Conservation (phyloP, 441 rosid genomes). For the Aquilaria agallochum region DNA sequence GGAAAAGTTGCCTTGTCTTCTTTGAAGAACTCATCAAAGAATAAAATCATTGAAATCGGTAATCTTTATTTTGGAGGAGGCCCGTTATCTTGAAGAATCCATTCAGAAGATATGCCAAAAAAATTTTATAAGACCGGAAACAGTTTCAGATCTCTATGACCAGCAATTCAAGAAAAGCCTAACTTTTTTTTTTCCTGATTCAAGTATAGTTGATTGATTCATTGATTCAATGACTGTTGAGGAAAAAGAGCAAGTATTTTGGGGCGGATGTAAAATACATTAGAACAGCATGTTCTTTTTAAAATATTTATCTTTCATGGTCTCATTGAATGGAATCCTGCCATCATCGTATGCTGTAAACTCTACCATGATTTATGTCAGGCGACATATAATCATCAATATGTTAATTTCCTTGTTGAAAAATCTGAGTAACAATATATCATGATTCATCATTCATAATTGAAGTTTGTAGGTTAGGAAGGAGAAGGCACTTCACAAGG, state of each 20-base stretch:
- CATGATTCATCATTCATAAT: background rate
- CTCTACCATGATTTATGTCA: background rate
- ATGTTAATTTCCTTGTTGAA: background rate
- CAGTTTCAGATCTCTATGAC: no score
- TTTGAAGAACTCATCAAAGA: constrained; percentile 60
- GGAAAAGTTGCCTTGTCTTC: constrained; percentile 64
- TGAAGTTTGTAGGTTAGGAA: background rate
- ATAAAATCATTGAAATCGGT: constrained; percentile 80
- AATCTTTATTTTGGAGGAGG: constrained; percentile 6
- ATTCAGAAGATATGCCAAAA: no score
- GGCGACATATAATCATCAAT: background rate
- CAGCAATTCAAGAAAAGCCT: no score
- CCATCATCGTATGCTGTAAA: background rate
- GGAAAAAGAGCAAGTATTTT: background rate
- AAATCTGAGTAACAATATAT: background rate
- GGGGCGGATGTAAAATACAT: background rate
- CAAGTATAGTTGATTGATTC: no score
- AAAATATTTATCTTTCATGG: background rate
- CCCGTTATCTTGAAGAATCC: no score
- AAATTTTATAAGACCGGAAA: no score
- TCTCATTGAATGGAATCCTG: background rate
- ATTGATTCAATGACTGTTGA: background rate
- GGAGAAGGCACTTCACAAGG: background rate
- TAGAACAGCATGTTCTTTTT: background rate
- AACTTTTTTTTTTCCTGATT: no score